Base-by-base conservation (phyloP, 805 yeast species). In the Wickerhamia fluorescens region DNA sequence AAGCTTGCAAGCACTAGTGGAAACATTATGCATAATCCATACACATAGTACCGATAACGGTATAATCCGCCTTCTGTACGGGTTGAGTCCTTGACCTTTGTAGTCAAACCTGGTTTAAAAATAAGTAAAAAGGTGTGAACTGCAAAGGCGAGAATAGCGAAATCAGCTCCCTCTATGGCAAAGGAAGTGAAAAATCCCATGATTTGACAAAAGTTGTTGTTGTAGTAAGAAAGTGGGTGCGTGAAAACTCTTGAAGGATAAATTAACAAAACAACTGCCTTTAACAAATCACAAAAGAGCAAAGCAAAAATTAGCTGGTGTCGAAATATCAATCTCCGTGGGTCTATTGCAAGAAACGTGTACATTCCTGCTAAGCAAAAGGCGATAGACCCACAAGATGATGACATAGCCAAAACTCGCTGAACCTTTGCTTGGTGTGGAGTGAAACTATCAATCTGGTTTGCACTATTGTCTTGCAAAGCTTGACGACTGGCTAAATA, bases 111-210 rank as follows among this genome's bases (percentile, higher is more conserved):
- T 1, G 89, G 85, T 35, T 63, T 60, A 51, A 84, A 82, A 4
- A 87, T 79, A 17, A 85, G 57, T 24, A 86, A 47, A 16, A 75
- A 84, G 7, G 89, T 80, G 54, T 87, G 95, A 10, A 86, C 55
- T 2, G 96, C 95, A 56, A 87, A 81, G 20, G 79, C 68, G 18
- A 85, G 58, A 29, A 86, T 87, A 11, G 92, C 87, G 20, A 85
- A 47, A 53, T 87, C 96, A 2, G 88, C 86, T 13, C 94, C 94
- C 53, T 84, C 94, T 9, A 82, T 79, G 14, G 85, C 68, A 22
- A 77, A 66, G 3, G 88, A 83, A 1, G 94, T 81, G 53, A 84
- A 76, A 63, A 82, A 86, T 2, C 95, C 95, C 20, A 80, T 68
- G 4, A 75, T 71, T 45, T 77, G 73, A 42, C 78, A 73, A 46